phyloP scores from a whole-genome alignment of 805 yeast species.

The Saccharomycopsis malanga region DNA sequence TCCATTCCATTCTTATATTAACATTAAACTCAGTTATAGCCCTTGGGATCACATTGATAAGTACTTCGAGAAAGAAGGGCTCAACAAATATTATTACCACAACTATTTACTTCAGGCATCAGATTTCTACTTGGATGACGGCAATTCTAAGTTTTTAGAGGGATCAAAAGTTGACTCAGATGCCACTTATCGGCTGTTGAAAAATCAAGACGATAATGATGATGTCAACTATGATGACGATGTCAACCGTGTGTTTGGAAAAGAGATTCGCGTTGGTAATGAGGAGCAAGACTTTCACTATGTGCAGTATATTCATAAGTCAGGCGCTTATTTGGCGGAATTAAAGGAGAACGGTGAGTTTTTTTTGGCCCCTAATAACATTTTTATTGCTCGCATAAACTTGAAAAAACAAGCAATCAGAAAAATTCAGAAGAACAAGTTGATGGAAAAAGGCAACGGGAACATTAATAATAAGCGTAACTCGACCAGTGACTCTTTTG shows the following conservation, averaged over 20 bases:
- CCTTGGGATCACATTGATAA: conserved; percentile 45
- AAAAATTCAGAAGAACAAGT: background rate
- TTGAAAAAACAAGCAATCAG: conserved; percentile 30
- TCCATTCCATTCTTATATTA: conserved; percentile 85
- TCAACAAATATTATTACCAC: conserved; percentile 66
- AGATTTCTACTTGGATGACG: conserved; percentile 76
- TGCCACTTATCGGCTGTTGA: no score
- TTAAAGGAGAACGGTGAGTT: conserved; percentile 70
- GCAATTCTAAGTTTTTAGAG: conserved; percentile 38
- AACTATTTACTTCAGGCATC: conserved; percentile 58
- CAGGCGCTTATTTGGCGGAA: conserved; percentile 89
- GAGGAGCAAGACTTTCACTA: conserved; percentile 28
- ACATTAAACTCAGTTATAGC: conserved; percentile 54
- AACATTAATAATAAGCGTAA: background rate
- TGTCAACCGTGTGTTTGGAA: background rate
- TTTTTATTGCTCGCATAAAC: conserved; percentile 69
- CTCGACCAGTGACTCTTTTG: background rate
- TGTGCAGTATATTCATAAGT: conserved; percentile 82
- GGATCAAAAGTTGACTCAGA: conserved; percentile 19
- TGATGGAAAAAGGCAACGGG: background rate
- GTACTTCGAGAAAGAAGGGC: conserved; percentile 31
- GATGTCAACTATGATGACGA: background rate
- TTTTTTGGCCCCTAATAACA: conserved; percentile 80
- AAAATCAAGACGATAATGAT: conserved; percentile 30
- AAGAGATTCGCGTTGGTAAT: background rate